Base-by-base conservation (phyloP, 805 yeast species). In the Pichia kluyveri region DNA sequence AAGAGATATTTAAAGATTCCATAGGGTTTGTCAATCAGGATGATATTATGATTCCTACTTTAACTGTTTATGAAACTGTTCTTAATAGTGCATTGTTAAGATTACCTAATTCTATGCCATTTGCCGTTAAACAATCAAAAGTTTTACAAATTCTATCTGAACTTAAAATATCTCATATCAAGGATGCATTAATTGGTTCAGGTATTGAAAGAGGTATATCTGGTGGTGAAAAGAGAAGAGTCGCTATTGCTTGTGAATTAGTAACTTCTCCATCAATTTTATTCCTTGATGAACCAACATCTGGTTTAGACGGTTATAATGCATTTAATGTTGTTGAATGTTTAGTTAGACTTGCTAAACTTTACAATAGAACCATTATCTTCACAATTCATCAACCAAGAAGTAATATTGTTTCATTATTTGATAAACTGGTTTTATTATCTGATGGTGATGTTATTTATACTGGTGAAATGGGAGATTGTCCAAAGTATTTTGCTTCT, bases 361-460 rank as follows among this genome's bases (percentile, higher is more conserved):
- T 81, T 57, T 86, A 82, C 63, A 82, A 85, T 51, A 80, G 98
- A 61, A 91, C 99, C 0, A 80, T 93, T 43, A 79, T 93, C 2
- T 84, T 93, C 62, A 88, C 99, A 0, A 93, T 93, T 54, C 99
- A 93, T 68, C 99, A 93, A 62, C 99, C 99, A 11, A 76, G 99
- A 60, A 86, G 96, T 49, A 93, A 93, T 60, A 91, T 93, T 62
- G 97, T 93, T 34, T 82, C 96, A 0, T 68, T 87, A 49, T 93
- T 93, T 65, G 96, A 91, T 60, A 82, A 83, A 57, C 73, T 93
- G 43, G 65, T 91, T 2, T 69, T 93, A 44, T 71, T 93, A 46
- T 83, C 96, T 27, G 84, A 84, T 53, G 98, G 99, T 51, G 80
- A 81, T 54, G 69, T 88, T 62, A 83, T 90, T 2, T 93, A 85